Conservation (phyloP, 371 early-diverging fungal species). For the Basidiobolus meristosporus region DNA sequence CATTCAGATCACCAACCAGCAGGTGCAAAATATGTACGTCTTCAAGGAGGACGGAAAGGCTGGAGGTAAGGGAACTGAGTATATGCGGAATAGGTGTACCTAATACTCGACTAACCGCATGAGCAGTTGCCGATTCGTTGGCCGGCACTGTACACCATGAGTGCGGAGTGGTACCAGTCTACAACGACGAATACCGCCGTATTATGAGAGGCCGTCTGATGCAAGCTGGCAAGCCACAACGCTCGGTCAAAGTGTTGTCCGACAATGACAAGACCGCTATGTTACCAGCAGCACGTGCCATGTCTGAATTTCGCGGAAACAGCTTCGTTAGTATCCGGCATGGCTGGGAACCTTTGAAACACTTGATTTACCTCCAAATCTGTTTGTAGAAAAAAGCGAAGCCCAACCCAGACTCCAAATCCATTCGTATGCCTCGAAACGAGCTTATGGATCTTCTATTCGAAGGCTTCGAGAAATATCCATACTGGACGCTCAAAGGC, state of each 20-base stretch:
- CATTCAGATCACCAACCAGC: not conserved
- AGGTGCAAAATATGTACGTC: not conserved
- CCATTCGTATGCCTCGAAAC: conserved; percentile 63
- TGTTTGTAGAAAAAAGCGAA: conserved; percentile 5
- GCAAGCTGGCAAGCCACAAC: not conserved
- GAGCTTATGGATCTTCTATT: conserved; percentile 71
- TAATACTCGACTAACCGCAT: not conserved
- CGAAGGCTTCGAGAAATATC: conserved; percentile 51
- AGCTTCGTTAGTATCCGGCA: not conserved
- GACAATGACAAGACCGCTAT: not conserved
- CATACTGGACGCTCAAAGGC: conserved; percentile 78
- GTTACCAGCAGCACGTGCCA: not conserved
- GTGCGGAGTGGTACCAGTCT: not conserved
- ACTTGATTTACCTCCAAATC: not conserved
- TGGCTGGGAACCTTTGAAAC: not conserved
- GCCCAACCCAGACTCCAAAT: conserved; percentile 18
- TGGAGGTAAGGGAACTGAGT: not conserved
- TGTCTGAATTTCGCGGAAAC: not conserved
- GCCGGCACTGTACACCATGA: not conserved
- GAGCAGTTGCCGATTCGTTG: not conserved
- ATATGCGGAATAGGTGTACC: not conserved
- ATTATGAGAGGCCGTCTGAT: not conserved
- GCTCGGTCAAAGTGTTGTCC: not conserved
- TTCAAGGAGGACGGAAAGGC: not conserved
- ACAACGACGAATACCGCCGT: not conserved